A percentile compares a stretch with the other conserved stretches of the same genome.
phyloP scores from a whole-genome alignment of 2,329 filamentous ascomycete species.

The Teratosphaeria gauchensis region DNA sequence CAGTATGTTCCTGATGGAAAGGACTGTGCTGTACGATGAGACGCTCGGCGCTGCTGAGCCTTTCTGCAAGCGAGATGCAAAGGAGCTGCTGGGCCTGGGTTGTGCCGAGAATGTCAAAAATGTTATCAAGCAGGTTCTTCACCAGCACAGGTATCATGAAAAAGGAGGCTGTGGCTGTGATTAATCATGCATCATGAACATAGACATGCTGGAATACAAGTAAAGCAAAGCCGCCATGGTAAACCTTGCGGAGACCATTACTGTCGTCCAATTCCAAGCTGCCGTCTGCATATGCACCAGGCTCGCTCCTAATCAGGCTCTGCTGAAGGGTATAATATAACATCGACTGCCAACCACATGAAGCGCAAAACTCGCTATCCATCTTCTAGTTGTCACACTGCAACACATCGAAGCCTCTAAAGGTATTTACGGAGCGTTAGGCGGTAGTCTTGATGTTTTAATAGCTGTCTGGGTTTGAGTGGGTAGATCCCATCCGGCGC shows the following conservation, averaged over 20 bases:
- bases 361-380: background rate
- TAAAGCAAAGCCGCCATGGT: background rate
- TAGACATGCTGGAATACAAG: background rate
- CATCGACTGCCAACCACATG: background rate
- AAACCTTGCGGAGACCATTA: background rate
- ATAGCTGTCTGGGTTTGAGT: background rate
- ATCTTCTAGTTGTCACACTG: background rate
- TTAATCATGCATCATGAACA: background rate
- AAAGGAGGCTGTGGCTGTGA: constrained; percentile 27
- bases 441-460: background rate
- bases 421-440: background rate
- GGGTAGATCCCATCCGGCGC: background rate
- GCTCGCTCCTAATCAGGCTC: background rate
- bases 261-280: background rate
- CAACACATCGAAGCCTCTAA: background rate
- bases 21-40: constrained; percentile 29
- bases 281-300: background rate
- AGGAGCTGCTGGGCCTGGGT: constrained; percentile 9
- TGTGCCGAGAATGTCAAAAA: constrained; percentile 7
- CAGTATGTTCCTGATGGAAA: constrained; percentile 30
- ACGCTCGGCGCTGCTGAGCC: constrained; percentile 14
- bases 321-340: background rate
- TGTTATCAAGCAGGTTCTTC: constrained; percentile 12
- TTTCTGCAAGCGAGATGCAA: constrained; percentile 18
- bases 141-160: constrained; percentile 16